These are phyloP conservation scores for Nemania serpens DNA, from an alignment of 2,329 filamentous ascomycete genomes.

Conservation along the genomic window DNA sequence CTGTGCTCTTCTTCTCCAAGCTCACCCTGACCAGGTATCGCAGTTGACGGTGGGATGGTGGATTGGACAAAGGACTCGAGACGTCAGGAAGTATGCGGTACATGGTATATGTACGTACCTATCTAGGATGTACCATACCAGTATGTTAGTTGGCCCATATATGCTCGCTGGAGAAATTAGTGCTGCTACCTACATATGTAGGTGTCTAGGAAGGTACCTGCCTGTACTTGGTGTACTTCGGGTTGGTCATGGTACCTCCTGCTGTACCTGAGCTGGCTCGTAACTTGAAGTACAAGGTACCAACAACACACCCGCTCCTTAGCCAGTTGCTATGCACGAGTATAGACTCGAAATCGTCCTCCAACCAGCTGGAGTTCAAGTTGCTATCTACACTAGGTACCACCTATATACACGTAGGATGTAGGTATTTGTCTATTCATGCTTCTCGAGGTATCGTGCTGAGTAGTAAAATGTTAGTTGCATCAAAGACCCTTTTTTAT, in stretches of 20 bases:
- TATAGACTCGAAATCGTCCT: too few species aligned
- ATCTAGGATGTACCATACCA: too few species aligned
- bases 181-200: too few species aligned
- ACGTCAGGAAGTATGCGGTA: not conserved
- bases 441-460: not conserved
- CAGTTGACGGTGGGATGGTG: not conserved
- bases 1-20: slow-evolving; percentile 11
- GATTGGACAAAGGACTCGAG: not conserved
- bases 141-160: too few species aligned
- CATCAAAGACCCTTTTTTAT: not conserved
- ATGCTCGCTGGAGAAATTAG: too few species aligned
- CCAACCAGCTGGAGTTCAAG: too few species aligned
- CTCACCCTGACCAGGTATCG: not conserved
- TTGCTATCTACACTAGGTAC: not conserved
- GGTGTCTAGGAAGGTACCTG: not conserved
- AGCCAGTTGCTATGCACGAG: too few species aligned
- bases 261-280: not conserved
- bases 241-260: not conserved
- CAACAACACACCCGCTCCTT: too few species aligned
- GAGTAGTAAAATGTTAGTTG: not conserved
- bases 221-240: not conserved
- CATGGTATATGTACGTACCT: not conserved
- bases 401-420: too few species aligned
- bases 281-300: too few species aligned
- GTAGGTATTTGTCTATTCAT: not conserved